These are phyloP conservation scores for Clonostachys byssicola DNA, from an alignment of 2,329 filamentous ascomycete species.

Conservation along the genomic window DNA sequence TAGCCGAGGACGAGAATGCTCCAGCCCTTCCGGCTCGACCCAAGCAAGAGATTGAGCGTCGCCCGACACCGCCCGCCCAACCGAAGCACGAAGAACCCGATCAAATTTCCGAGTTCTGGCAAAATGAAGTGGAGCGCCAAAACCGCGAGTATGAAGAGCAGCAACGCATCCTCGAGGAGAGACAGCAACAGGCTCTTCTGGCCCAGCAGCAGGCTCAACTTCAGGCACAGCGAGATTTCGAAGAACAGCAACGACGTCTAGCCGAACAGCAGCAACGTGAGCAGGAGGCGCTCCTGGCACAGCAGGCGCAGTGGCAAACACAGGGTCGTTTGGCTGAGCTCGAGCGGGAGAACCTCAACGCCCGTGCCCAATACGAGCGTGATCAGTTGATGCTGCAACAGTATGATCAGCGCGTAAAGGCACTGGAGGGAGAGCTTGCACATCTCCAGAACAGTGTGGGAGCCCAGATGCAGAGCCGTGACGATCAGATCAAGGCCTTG, in stretches of 20 bases:
- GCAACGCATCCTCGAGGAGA: slow-evolving; percentile 81
- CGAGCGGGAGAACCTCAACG: slow-evolving; percentile 91
- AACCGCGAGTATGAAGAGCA: slow-evolving; percentile 95
- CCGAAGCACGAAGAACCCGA: slow-evolving; percentile 77
- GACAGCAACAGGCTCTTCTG: slow-evolving; percentile 76
- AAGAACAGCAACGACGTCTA: slow-evolving; percentile 85
- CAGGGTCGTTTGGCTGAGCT: slow-evolving; percentile 94
- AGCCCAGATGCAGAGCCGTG: slow-evolving; percentile 83
- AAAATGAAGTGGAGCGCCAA: slow-evolving; percentile 83
- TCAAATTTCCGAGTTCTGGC: slow-evolving; percentile 98
- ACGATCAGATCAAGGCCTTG: slow-evolving; percentile 87
- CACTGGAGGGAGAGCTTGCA: slow-evolving; percentile 79
- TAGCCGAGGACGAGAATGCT: slow-evolving; percentile 79
- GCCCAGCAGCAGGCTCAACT: slow-evolving; percentile 79
- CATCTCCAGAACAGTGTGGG: slow-evolving; percentile 80
- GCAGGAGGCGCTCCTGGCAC: slow-evolving; percentile 82
- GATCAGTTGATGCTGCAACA: slow-evolving; percentile 96
- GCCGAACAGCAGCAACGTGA: slow-evolving; percentile 87
- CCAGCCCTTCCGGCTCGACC: slow-evolving; percentile 79
- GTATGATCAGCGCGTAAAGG: slow-evolving; percentile 92
- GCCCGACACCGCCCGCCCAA: slow-evolving; percentile 65
- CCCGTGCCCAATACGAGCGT: slow-evolving; percentile 91
- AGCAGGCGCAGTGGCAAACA: slow-evolving; percentile 90
- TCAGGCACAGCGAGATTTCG: slow-evolving; percentile 90
- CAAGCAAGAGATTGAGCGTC: slow-evolving; percentile 67